A percentile compares a stretch with the other conserved stretches of the same genome.
phyloP scores from a whole-genome alignment of 106 monocot species.

The Acanthochlamys bracteata region DNA sequence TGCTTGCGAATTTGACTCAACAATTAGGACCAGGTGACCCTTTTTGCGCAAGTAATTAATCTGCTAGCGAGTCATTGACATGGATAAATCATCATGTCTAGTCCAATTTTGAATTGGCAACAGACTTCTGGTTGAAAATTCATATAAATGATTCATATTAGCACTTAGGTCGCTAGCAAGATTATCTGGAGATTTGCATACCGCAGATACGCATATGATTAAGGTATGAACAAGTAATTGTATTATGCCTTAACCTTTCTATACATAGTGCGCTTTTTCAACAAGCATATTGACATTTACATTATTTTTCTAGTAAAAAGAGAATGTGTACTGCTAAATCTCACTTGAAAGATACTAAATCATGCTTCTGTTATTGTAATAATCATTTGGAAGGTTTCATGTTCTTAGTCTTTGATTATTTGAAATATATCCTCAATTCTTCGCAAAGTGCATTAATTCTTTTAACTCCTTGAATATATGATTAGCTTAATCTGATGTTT shows the following conservation, averaged over 20 bases:
- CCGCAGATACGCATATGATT: conserved; percentile 97
- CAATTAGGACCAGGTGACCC: conserved; percentile 69
- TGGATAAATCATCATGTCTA: background rate
- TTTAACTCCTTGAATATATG: too few species aligned
- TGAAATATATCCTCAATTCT: too few species aligned
- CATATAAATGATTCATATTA: background rate
- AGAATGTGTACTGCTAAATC: too few species aligned
- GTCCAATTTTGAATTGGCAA: background rate
- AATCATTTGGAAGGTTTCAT: too few species aligned
- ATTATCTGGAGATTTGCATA: conserved; percentile 98
- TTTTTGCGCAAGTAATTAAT: conserved; percentile 76
- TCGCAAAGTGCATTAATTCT: too few species aligned
- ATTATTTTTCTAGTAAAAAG: background rate
- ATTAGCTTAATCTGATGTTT: too few species aligned
- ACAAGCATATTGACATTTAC: background rate
- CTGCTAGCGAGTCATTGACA: too few species aligned
- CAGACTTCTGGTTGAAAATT: background rate
- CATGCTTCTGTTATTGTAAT: too few species aligned
- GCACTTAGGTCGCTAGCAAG: conserved; percentile 80
- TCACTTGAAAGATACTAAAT: too few species aligned
- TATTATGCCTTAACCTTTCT: background rate
- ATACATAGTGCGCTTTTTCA: background rate
- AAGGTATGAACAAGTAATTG: conserved; percentile 32
- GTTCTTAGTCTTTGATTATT: too few species aligned
- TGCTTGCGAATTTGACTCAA: conserved; percentile 86